Evolutionary conservation across 768 basidiomycete species (phyloP), one percentile per base, ranked within the genome.

Genomic region (Hericium erinaceus): DNA sequence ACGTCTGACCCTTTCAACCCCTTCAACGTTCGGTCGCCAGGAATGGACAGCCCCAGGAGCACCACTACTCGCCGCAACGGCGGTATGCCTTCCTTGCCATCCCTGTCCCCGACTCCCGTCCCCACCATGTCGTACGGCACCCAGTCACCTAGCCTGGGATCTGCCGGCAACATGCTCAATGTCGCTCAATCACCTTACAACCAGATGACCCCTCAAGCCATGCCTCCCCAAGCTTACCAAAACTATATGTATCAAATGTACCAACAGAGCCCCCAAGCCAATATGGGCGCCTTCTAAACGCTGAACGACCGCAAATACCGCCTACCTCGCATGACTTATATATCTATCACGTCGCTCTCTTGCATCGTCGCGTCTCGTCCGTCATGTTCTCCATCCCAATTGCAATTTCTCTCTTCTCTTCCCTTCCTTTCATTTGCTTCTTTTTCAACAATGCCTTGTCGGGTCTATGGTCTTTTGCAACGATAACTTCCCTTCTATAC

Each of bases 231-330:
- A 65, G 76, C 87, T 68, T 91, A 91, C 72, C 87, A 87, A 68
- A 72, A 61, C 57, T 89, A 89, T 74, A 83, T 89, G 85, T 88
- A 89, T 66, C 83, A 84, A 72, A 74, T 84, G 66, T 89, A 89
- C 72, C 84, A 85, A 69, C 85, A 87, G 72, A 84, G 80, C 63
- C 80, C 81, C 62, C 18, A 18, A 15, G 28, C 49, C 9, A 85
- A 87, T 71, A 87, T 90, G 83, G 87, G 89, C 66, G 68, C 85
- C 54, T 92, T 84, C 79, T 70, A 71, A 55, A 66, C 71, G 44
- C 64, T 71, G 63, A 69, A 65, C 56, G 54, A 46, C 52, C 57
- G 37, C 51, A 54, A 15, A 28, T 33, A 39, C 33, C 38, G 39
- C 22, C 39, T 26, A 37, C 56, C 20, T 54, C 54, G 51, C 26